These are phyloP conservation scores for Teratosphaeria nubilosa DNA, from an alignment of 2,329 filamentous ascomycete species.

Conservation along the genomic window DNA sequence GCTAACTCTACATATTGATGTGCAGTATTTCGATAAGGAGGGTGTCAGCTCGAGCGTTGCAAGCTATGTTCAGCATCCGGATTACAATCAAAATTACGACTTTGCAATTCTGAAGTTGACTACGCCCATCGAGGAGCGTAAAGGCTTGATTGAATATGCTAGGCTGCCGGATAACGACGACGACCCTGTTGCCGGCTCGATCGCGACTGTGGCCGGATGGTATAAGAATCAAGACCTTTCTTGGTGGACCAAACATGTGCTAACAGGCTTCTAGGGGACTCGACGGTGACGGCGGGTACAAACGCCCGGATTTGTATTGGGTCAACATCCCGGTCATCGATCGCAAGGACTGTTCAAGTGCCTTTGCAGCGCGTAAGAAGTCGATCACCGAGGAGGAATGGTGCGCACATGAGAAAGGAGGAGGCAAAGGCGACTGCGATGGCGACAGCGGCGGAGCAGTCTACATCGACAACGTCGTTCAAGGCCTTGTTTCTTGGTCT, in stretches of 20 bases:
- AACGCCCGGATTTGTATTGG: neutral
- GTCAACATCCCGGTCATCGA: neutral
- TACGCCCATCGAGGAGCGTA: neutral
- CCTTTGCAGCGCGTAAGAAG: neutral
- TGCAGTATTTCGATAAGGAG: neutral
- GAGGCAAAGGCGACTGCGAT: neutral
- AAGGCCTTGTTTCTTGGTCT: neutral
- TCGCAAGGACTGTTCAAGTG: neutral
- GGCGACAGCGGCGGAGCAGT: neutral
- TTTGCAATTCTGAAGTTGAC: neutral
- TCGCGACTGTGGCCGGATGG: neutral
- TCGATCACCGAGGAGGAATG: neutral
- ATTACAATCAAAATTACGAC: neutral
- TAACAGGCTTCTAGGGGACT: neutral
- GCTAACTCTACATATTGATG: too few relatives aligned
- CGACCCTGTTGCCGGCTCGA: neutral
- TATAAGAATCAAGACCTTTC: neutral
- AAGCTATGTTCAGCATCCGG: neutral
- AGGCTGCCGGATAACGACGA: neutral
- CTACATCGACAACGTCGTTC: neutral
- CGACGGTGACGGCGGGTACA: neutral
- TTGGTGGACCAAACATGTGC: neutral
- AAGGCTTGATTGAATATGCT: neutral
- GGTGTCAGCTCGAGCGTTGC: neutral
- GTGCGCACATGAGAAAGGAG: neutral